These are phyloP conservation scores for Delonix regia DNA, from an alignment of 306 rosid species.

Conservation along the genomic window DNA sequence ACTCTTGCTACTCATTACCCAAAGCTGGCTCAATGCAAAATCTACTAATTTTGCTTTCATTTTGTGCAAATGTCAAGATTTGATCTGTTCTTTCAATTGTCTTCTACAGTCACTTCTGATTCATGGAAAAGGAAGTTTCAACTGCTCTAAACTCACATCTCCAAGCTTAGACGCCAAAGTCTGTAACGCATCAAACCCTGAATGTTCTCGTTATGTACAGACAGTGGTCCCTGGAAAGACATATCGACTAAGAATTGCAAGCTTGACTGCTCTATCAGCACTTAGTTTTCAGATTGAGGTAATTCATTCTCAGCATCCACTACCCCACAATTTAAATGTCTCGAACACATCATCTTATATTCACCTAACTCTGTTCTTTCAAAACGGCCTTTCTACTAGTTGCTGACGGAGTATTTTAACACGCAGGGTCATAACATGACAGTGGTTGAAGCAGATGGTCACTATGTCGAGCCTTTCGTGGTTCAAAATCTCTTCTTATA, in stretches of 20 bases:
- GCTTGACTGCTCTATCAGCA: conserved; percentile 79
- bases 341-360: too few relatives aligned
- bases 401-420: neutral
- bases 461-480: conserved; percentile 81
- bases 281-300: conserved; percentile 90
- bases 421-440: conserved; percentile 90
- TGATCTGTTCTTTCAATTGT: neutral
- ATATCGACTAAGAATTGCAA: conserved; percentile 67
- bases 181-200: conserved; percentile 60
- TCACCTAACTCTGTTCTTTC: neutral
- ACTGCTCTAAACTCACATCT: conserved; percentile 53
- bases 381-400: neutral
- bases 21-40: neutral
- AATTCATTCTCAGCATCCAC: neutral
- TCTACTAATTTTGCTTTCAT: neutral
- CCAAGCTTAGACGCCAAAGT: conserved; percentile 39
- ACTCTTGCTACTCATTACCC: neutral
- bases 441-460: conserved; percentile 93
- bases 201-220: conserved; percentile 63
- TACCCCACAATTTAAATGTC: too few relatives aligned
- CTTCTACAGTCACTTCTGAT: conserved; percentile 74
- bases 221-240: conserved; percentile 70
- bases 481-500: conserved; percentile 73
- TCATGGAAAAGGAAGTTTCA: conserved; percentile 81
- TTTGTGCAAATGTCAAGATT: conserved; percentile 1